Conservation (phyloP, 2,329 filamentous ascomycete species). For the Aspergillus niger region DNA sequence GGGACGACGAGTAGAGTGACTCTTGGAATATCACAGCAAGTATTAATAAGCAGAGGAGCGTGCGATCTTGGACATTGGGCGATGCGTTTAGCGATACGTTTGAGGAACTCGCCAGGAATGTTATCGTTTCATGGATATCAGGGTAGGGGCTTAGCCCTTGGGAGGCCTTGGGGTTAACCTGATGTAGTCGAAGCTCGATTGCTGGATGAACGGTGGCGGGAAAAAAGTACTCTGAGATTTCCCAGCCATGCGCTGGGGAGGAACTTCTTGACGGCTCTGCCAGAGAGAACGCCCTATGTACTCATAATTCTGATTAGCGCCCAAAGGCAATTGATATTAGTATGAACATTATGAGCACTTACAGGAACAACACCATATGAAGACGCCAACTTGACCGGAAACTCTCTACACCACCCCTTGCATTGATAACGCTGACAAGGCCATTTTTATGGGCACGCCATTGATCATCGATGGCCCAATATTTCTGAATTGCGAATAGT, state of each 20-base stretch:
- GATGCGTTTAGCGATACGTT: neutral
- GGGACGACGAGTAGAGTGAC: neutral
- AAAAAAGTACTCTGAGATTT: neutral
- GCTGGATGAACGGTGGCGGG: neutral
- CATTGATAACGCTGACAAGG: neutral
- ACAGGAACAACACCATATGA: neutral
- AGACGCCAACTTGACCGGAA: neutral
- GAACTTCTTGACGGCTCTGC: neutral
- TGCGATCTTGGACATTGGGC: neutral
- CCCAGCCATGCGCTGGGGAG: neutral
- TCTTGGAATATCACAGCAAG: neutral
- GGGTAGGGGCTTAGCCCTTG: neutral
- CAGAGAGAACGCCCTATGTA: neutral
- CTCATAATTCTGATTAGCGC: neutral
- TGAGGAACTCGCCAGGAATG: neutral
- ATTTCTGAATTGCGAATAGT: neutral
- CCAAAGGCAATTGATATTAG: too few relatives aligned
- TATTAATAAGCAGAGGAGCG: neutral
- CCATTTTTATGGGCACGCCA: neutral
- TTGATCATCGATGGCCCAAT: neutral
- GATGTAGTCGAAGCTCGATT: neutral
- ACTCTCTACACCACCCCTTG: neutral
- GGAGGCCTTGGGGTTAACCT: neutral
- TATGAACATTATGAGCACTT: neutral
- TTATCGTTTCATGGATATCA: neutral